phyloP scores from a whole-genome alignment of 202 grass and related monocot species.

The Tripidium arundinaceum region DNA sequence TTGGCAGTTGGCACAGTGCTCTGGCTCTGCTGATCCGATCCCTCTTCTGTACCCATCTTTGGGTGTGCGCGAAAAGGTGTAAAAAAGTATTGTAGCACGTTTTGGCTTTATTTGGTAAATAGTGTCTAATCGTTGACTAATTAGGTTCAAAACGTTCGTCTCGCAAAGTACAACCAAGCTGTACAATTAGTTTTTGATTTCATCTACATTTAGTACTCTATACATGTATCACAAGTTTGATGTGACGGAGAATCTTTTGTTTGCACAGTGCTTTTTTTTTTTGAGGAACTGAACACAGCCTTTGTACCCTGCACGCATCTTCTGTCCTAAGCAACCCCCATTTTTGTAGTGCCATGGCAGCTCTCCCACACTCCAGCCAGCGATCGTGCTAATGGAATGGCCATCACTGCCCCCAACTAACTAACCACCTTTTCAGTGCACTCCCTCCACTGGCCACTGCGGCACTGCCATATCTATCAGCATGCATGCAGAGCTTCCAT shows the following conservation, averaged over 20 bases:
- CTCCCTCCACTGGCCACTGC: neutral
- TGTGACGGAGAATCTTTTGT: too few species aligned
- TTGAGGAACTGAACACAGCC: too few species aligned
- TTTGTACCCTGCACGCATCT: slow-evolving; percentile 56
- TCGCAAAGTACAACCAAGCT: too few species aligned
- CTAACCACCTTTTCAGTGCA: slow-evolving; percentile 43
- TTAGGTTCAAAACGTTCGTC: too few species aligned
- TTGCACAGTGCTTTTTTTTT: too few species aligned
- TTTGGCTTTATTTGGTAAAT: too few species aligned
- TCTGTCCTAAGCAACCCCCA: slow-evolving; percentile 58
- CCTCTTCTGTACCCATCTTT: slow-evolving; percentile 28
- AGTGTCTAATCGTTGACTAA: too few species aligned
- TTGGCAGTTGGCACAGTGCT: slow-evolving; percentile 20
- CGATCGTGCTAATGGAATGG: slow-evolving; percentile 33
- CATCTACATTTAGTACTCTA: too few species aligned
- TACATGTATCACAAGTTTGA: too few species aligned
- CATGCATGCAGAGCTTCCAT: slow-evolving; percentile 25
- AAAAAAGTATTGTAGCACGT: too few species aligned
- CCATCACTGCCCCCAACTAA: slow-evolving; percentile 49
- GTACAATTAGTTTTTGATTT: too few species aligned
- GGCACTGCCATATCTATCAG: slow-evolving; percentile 26
- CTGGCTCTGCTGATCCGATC: neutral
- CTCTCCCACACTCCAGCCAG: slow-evolving; percentile 28
- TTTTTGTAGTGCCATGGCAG: slow-evolving; percentile 17
- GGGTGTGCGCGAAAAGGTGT: too few species aligned